Conservation (phyloP, 306 rosid genomes). For the Lotus japonicus region DNA sequence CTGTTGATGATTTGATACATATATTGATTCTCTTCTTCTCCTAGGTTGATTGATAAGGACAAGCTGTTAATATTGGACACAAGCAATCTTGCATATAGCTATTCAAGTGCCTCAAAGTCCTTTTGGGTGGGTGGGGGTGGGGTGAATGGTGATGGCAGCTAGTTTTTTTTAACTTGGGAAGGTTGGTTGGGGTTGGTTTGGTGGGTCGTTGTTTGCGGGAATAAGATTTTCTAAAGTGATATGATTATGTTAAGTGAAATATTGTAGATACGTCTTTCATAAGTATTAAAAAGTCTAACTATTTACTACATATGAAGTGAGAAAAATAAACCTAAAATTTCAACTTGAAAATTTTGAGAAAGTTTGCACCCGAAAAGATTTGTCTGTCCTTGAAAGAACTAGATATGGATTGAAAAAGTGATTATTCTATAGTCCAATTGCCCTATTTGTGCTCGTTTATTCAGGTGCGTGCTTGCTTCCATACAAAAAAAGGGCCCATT, state of each 20-base stretch:
- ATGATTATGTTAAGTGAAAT: too few species aligned
- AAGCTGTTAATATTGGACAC: not conserved
- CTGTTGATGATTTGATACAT: not conserved
- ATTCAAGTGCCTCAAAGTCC: not conserved
- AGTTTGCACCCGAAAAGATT: too few species aligned
- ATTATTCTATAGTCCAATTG: not conserved
- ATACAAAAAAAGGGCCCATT: not conserved
- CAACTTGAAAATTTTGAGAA: too few species aligned
- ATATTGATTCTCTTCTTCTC: not conserved
- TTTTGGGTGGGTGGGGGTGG: too few species aligned
- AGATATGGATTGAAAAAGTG: not conserved
- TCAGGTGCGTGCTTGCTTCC: not conserved
- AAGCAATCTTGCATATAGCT: too few species aligned
- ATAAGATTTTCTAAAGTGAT: too few species aligned
- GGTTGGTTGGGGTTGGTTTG: not conserved
- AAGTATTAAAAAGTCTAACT: too few species aligned
- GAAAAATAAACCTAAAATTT: too few species aligned
- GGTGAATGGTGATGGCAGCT: not conserved
- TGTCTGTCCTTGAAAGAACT: not conserved
- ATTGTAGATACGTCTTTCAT: too few species aligned
- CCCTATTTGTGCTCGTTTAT: not conserved
- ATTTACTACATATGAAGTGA: too few species aligned
- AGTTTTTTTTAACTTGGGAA: not conserved
- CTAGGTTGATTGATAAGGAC: not conserved
- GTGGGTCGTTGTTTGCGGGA: too few species aligned